Evolutionary conservation across 805 yeast genomes (phyloP).

Genomic region (Metschnikowia continentalis): DNA sequence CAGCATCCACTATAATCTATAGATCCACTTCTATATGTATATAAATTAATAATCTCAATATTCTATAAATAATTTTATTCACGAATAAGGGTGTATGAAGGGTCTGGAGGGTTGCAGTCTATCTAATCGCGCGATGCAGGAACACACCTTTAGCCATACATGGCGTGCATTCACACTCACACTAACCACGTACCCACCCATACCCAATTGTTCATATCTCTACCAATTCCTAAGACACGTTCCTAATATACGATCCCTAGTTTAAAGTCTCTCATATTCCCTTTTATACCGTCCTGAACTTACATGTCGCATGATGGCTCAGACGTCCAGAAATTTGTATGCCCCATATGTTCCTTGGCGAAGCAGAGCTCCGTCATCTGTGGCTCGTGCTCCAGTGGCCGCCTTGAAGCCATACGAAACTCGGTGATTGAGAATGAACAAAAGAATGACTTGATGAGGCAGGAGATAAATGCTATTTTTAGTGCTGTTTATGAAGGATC

Average conservation of each 20-base stretch:
- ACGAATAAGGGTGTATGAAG: neutral
- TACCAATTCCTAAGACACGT: too few relatives aligned
- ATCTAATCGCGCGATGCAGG: constrained; percentile 11
- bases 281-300: neutral
- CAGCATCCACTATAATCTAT: too few relatives aligned
- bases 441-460: constrained; percentile 18
- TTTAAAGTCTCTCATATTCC: too few relatives aligned
- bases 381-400: constrained; percentile 18
- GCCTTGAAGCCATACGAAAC: constrained; percentile 22
- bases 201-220: too few relatives aligned
- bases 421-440: constrained; percentile 25
- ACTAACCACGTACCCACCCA: neutral
- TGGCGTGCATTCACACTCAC: neutral
- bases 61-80: too few relatives aligned
- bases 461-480: constrained; percentile 27
- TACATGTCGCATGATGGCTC: constrained; percentile 9
- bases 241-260: too few relatives aligned
- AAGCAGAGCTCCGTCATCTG: constrained; percentile 21
- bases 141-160: neutral
- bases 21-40: too few relatives aligned
- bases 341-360: constrained; percentile 16
- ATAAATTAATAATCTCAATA: too few relatives aligned
- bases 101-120: neutral
- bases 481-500: neutral
- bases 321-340: neutral